phyloP scores from a whole-genome alignment of 139 green algal species.

The Closterium sp. region DNA sequence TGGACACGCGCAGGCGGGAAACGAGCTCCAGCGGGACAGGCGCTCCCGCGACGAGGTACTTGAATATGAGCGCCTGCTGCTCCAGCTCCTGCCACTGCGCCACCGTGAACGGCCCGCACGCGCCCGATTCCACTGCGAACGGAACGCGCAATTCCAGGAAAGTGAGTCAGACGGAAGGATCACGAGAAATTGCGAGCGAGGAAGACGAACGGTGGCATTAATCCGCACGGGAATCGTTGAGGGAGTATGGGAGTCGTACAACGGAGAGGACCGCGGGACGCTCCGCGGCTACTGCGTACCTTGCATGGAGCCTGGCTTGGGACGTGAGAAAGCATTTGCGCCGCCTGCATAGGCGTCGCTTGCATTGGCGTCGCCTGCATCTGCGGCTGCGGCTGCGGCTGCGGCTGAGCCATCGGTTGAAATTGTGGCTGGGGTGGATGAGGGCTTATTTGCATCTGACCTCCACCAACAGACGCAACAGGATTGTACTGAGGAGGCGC shows the following conservation, averaged over 20 bases:
- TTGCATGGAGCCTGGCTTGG: background rate
- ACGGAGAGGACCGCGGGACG: background rate
- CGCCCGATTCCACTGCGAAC: background rate
- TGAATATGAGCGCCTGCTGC: conserved; percentile 40
- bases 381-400: background rate
- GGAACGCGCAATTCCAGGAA: background rate
- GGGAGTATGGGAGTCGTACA: background rate
- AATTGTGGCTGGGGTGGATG: background rate
- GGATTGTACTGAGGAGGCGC: background rate
- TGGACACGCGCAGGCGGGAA: background rate
- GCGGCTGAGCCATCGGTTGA: background rate
- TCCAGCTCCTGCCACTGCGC: conserved; percentile 34
- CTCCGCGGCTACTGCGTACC: background rate
- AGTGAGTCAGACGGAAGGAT: background rate
- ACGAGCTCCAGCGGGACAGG: conserved; percentile 23
- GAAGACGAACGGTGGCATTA: background rate
- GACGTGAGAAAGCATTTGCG: background rate
- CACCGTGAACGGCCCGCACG: conserved; percentile 19
- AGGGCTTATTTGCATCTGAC: background rate
- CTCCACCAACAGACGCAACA: background rate
- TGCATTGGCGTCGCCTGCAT: background rate
- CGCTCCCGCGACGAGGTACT: conserved; percentile 22
- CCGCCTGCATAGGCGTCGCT: background rate
- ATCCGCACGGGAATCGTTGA: background rate
- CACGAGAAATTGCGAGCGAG: background rate